Percentiles rank a stretch among this genome's conserved stretches.
Evolutionary conservation across 2,329 filamentous ascomycete genomes (phyloP).

Genomic region (Hymenoscyphus fructigenus): DNA sequence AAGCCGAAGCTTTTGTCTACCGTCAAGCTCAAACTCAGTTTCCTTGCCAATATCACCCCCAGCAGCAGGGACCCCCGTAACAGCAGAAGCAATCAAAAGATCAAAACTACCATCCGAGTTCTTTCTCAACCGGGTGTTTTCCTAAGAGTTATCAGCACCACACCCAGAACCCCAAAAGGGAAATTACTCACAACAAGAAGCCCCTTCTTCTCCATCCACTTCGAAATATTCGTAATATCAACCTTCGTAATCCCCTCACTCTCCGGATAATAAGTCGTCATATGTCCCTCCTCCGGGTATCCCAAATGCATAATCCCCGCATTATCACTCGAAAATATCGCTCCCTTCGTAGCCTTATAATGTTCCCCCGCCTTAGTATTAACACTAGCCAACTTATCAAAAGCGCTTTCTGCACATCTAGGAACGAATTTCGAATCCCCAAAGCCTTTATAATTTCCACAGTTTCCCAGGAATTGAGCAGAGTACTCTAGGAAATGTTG

Average conservation of each 20-base stretch:
- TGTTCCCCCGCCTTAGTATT: conserved; percentile 59
- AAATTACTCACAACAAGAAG: conserved; percentile 51
- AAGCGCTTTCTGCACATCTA: conserved; percentile 60
- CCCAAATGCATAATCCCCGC: conserved; percentile 71
- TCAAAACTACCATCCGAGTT: conserved; percentile 63
- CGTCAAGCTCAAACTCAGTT: conserved; percentile 57
- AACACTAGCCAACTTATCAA: conserved; percentile 63
- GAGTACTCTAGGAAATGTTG: conserved; percentile 74
- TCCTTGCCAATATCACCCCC: conserved; percentile 70
- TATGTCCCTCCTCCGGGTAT: conserved; percentile 70
- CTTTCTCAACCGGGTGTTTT: conserved; percentile 77
- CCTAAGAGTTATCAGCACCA: conserved; percentile 40
- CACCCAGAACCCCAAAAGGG: background rate
- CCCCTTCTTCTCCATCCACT: conserved; percentile 69
- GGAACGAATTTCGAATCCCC: conserved; percentile 84
- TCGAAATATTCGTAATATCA: conserved; percentile 72
- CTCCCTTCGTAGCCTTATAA: conserved; percentile 67
- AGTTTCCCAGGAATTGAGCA: conserved; percentile 76
- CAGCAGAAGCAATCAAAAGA: conserved; percentile 70
- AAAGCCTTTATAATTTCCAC: conserved; percentile 82
- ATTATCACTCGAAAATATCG: conserved; percentile 67
- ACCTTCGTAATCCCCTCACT: conserved; percentile 71
- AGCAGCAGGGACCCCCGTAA: conserved; percentile 55
- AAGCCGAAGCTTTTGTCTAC: conserved; percentile 62
- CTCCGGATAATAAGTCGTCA: conserved; percentile 83